Evolutionary conservation across 2,329 filamentous ascomycete species (phyloP).

Genomic region (Cladosporium cucumerinum): DNA sequence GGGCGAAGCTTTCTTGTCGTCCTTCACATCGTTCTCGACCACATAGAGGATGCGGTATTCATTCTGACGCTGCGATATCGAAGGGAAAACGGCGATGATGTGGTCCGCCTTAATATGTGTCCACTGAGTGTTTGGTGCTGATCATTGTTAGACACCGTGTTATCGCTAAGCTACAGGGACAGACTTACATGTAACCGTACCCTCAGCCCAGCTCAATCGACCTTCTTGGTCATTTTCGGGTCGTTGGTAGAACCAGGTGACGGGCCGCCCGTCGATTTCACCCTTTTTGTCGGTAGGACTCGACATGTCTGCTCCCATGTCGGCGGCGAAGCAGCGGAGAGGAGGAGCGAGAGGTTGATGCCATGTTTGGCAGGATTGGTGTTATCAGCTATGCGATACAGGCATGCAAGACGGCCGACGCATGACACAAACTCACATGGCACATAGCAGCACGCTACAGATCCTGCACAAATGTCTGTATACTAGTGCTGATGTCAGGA

Average conservation of each 20-base stretch:
- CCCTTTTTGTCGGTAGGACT: conserved; percentile 23
- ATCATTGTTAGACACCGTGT: neutral
- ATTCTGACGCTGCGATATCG: conserved; percentile 9
- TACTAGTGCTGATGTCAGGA: neutral
- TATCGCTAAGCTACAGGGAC: neutral
- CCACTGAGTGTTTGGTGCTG: conserved; percentile 22
- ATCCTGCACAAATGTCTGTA: neutral
- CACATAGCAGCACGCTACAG: conserved; percentile 11
- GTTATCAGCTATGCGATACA: conserved; percentile 4
- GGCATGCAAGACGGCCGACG: neutral
- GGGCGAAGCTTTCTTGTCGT: conserved; percentile 21
- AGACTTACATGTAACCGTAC: conserved; percentile 23
- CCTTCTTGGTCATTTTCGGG: conserved; percentile 20
- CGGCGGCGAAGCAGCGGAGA: neutral
- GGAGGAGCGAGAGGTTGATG: neutral
- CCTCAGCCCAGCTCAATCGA: conserved; percentile 25
- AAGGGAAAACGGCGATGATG: conserved; percentile 27
- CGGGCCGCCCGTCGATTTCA: conserved; percentile 27
- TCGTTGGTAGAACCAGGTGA: conserved; percentile 27
- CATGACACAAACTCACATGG: conserved; percentile 8
- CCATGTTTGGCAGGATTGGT: conserved; percentile 7
- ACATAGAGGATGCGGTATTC: conserved; percentile 28
- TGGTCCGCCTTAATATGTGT: conserved; percentile 20
- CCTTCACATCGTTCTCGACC: conserved; percentile 20
- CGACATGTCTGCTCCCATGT: conserved; percentile 24